phyloP scores from a whole-genome alignment of 1,139 yeast genomes.

The Taphrina pruni region DNA sequence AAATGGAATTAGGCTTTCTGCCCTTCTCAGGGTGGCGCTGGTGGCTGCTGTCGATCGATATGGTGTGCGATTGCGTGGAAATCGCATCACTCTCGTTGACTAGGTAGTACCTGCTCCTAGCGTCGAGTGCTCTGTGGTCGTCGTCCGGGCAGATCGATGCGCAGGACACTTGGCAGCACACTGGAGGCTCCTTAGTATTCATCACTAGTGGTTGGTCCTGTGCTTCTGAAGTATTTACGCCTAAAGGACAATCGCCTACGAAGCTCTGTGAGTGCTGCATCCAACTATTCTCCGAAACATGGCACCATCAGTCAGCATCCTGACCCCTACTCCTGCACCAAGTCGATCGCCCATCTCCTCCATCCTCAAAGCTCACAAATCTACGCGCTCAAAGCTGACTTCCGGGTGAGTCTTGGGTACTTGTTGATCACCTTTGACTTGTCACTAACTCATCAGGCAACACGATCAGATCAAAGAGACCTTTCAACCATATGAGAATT shows the following conservation, averaged over 20 bases:
- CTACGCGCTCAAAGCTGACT: slow-evolving; percentile 4
- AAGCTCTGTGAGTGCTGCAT: too few species aligned
- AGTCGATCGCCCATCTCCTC: slow-evolving; percentile 18
- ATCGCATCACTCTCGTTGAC: slow-evolving; percentile 5
- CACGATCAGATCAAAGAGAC: slow-evolving; percentile 15
- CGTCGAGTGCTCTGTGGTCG: too few species aligned
- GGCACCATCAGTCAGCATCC: slow-evolving; percentile 27
- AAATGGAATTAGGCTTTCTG: slow-evolving; percentile 2
- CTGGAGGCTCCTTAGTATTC: too few species aligned
- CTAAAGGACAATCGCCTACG: too few species aligned
- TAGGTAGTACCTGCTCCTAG: too few species aligned
- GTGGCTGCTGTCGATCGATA: slow-evolving; percentile 14
- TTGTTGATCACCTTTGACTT: not conserved
- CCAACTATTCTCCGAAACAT: not conserved
- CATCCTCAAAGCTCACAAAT: slow-evolving; percentile 14
- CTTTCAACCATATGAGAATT: slow-evolving; percentile 22
- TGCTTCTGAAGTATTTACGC: too few species aligned
- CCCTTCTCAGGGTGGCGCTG: not conserved
- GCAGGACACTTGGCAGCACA: too few species aligned
- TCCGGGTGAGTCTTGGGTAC: slow-evolving; percentile 21
- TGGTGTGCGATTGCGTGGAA: slow-evolving; percentile 15
- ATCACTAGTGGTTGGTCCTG: too few species aligned
- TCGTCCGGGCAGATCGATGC: too few species aligned
- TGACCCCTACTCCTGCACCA: slow-evolving; percentile 4
- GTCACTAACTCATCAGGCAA: slow-evolving; percentile 13